Percentiles rank a stretch among this genome's conserved stretches.
Conservation (phyloP, 2,329 filamentous ascomycete genomes). For the Daldinia sp. region DNA sequence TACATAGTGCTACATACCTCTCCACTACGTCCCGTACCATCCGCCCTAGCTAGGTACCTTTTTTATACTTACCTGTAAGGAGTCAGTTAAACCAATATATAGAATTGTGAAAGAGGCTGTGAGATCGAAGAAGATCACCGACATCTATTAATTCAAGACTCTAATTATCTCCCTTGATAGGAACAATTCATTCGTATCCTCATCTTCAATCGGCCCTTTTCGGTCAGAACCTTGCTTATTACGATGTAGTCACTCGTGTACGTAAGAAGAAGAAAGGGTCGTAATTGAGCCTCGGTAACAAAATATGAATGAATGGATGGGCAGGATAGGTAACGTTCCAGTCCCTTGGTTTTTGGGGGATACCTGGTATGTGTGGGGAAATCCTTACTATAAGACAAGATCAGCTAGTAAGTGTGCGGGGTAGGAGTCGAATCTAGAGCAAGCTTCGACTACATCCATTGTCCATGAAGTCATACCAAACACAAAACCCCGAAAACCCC, state of each 20-base stretch:
- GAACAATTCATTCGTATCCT: background rate
- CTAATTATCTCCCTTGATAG: too few species aligned
- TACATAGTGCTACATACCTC: too few species aligned
- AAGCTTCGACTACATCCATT: too few species aligned
- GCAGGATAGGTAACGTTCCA: slow-evolving; percentile 10
- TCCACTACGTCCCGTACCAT: too few species aligned
- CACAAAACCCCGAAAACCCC: too few species aligned
- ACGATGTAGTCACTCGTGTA: background rate
- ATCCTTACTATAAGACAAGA: background rate
- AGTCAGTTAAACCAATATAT: too few species aligned
- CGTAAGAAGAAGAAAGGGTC: background rate
- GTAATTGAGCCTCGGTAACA: background rate
- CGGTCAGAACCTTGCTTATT: background rate
- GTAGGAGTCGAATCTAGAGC: background rate
- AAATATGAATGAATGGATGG: background rate
- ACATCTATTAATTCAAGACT: background rate
- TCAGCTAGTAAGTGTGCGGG: background rate
- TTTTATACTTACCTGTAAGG: too few species aligned
- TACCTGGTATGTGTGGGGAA: slow-evolving; percentile 17
- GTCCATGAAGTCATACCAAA: too few species aligned
- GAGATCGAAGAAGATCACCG: too few species aligned
- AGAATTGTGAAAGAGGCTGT: too few species aligned
- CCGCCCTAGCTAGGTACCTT: background rate
- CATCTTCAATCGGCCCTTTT: slow-evolving; percentile 30
- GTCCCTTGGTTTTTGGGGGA: slow-evolving; percentile 15